A percentile compares a stretch with the other conserved stretches of the same genome.
phyloP scores from a whole-genome alignment of 441 rosid species.

The Arabidopsis hybrid region DNA sequence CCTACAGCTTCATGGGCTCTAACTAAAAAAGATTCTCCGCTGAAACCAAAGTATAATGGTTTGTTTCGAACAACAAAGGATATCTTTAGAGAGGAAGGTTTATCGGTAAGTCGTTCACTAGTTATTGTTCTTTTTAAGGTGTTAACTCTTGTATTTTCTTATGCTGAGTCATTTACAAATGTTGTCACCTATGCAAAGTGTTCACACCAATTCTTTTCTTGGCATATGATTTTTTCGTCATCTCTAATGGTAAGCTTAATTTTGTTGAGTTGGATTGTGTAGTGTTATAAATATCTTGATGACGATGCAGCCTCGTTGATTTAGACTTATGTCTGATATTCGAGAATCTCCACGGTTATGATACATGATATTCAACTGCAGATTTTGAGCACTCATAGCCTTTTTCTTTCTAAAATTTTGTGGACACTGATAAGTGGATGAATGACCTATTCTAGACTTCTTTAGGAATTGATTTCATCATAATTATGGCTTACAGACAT shows the following conservation, averaged over 20 bases:
- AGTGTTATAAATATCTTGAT: not conserved
- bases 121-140: not conserved
- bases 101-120: not conserved
- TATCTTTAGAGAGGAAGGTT: constrained; percentile 18
- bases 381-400: not conserved
- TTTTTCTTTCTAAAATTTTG: not conserved
- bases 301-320: not conserved
- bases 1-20: constrained; percentile 20
- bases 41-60: constrained; percentile 16
- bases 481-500: not conserved
- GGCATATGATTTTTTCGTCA: not conserved
- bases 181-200: not conserved
- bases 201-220: not conserved
- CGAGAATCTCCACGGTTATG: not conserved
- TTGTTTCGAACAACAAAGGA: constrained; percentile 17
- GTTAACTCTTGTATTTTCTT: not conserved
- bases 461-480: not conserved
- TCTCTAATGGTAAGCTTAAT: not conserved
- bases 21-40: not conserved
- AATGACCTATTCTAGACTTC: not conserved
- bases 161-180: not conserved
- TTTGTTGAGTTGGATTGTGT: not conserved
- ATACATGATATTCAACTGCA: not conserved
- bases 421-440: not conserved
- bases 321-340: not conserved